Evolutionary conservation across 2,329 filamentous ascomycete species (phyloP), one percentile per base, ranked within the genome.

Genomic region (Neofusicoccum parvum): DNA sequence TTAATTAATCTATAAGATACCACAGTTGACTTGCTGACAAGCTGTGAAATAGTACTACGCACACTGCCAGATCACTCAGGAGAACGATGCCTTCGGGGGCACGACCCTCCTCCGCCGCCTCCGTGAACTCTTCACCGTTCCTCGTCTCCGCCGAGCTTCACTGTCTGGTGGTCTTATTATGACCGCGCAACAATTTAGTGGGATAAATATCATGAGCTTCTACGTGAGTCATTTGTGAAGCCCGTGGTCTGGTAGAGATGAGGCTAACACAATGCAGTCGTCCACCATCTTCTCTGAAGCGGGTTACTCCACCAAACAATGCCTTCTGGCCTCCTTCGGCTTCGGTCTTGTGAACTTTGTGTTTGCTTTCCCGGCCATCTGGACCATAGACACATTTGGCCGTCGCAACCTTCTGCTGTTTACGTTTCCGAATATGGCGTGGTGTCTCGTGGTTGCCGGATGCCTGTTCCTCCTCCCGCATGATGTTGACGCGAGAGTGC

Each of bases 121-220:
- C 66, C 45, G 83, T 39, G 86, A 92, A 72, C 74, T 86, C 0
- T 90, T 92, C 71, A 90, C 87, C 9, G 84, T 92, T 64, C 88
- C 90, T 1, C 85, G 90, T 49, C 81, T 90, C 14, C 85, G 89
- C 14, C 85, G 89, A 46, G 92, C 92, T 2, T 93, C 88, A 3
- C 82, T 90, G 36, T 92, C 92, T 5, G 90, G 91, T 0, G 90
- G 88, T 69, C 87, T 88, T 1, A 91, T 94, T 69, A 96, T 96
- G 92, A 88, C 87, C 70, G 80, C 80, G 0, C 86, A 89, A 70
- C 87, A 88, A 71, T 83, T 88, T 79, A 87, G 85, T 27, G 56
- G 56, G 6, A 66, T 79, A 68, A 81, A 80, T 68, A 80, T 77
- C 69, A 84, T 84, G 66, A 78, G 81, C 2, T 85, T 85, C 20